Base-by-base conservation (phyloP, 139 green algal species). In the Microglena sp. region DNA sequence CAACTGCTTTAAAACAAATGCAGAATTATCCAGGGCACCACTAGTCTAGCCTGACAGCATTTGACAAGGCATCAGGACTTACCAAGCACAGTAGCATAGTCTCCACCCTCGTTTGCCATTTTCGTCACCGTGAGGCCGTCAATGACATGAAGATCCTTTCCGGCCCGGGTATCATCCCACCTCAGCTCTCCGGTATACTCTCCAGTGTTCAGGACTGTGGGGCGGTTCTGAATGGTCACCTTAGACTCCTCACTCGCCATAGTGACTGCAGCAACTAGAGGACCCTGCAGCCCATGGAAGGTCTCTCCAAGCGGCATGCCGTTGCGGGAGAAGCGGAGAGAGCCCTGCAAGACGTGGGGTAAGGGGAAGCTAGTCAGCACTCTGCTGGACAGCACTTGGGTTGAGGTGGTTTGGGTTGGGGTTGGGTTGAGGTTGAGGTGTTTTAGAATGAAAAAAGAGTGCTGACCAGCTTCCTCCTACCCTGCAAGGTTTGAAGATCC, bases 161-260 rank as follows among this genome's bases (percentile, higher is more conserved):
- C 79, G 1, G 79, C 72, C 3, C 75, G 72, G 24, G 76, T 70
- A 64, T 86, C 79, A 54, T 86, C 79, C 79, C 79, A 86, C 58
- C 74, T 78, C 2, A 85, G 67, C 71, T 81, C 79, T 8, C 79
- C 79, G 7, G 59, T 80, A 66, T 86, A 86, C 40, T 86, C 79
- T 11, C 79, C 79, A 32, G 77, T 81, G 62, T 86, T 82, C 33
- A 86, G 71, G 33, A 86, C 79, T 2, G 79, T 86, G 6, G 79
- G 79, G 18, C 79, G 63, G 73, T 86, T 86, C 70, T 86, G 79
- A 53, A 86, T 86, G 7, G 79, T 86, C 15, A 86, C 69, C 65
- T 86, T 86, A 70, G 46, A 75, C 55, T 86, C 79, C 62, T 83
- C 75, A 36, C 73, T 80, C 29, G 75, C 75, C 68, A 82, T 71